Evolutionary conservation across 2,329 filamentous ascomycete genomes (phyloP).

Genomic region (Dothistroma septosporum): DNA sequence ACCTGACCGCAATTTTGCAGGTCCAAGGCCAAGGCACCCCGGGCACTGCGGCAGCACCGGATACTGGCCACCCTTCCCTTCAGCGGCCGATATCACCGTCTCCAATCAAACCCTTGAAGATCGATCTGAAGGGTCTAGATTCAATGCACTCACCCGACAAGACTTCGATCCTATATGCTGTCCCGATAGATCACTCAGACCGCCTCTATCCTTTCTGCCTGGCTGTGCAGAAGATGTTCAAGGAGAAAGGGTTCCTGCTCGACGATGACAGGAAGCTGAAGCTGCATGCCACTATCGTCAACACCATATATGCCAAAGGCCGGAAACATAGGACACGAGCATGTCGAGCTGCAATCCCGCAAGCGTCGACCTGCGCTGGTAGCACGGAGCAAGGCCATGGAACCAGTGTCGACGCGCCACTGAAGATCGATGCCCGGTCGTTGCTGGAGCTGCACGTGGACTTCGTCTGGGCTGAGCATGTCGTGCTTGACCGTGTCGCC

Average conservation of each 20-base stretch:
- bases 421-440: constrained; percentile 41
- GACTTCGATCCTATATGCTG: constrained; percentile 62
- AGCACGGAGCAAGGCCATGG: constrained; percentile 30
- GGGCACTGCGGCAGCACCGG: not conserved
- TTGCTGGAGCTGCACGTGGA: constrained; percentile 56
- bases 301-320: constrained; percentile 70
- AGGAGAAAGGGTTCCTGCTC: constrained; percentile 53
- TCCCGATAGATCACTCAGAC: constrained; percentile 53
- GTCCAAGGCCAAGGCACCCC: not conserved
- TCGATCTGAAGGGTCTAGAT: constrained; percentile 49
- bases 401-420: constrained; percentile 33
- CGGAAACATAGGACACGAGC: constrained; percentile 23
- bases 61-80: not conserved
- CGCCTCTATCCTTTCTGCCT: constrained; percentile 57
- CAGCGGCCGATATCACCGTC: not conserved
- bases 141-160: constrained; percentile 58
- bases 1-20: constrained; percentile 25
- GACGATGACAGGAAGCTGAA: constrained; percentile 61
- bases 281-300: constrained; percentile 80
- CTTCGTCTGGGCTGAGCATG: constrained; percentile 65
- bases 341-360: not conserved
- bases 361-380: not conserved
- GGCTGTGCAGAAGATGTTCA: constrained; percentile 53
- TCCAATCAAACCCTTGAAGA: constrained; percentile 11
- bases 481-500: constrained; percentile 65